Conservation (phyloP, 2,329 filamentous ascomycete genomes). For the Penicillium digitatum region DNA sequence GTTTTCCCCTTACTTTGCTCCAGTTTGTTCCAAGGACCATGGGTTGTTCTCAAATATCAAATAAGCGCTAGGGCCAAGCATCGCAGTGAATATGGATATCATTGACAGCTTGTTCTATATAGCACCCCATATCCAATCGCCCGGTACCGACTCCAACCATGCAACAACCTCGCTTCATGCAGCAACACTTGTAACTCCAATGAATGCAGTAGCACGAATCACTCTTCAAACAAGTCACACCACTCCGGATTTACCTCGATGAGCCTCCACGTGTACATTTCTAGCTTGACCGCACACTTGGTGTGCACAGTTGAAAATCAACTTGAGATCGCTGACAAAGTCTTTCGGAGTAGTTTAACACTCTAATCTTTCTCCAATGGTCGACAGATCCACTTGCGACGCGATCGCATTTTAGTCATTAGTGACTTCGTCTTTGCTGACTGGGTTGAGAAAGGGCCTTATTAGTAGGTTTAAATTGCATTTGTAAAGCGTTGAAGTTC, state of each 20-base stretch:
- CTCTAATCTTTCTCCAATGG: constrained; percentile 95
- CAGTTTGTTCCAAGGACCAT: background rate
- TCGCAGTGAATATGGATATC: background rate
- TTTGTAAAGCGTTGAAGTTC: constrained; percentile 88
- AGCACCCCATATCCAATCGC: background rate
- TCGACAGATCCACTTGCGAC: constrained; percentile 91
- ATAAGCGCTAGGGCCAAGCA: background rate
- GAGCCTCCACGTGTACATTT: constrained; percentile 91
- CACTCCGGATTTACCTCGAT: constrained; percentile 90
- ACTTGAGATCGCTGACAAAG: constrained; percentile 79
- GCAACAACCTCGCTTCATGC: background rate
- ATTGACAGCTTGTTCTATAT: background rate
- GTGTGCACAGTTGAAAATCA: constrained; percentile 91
- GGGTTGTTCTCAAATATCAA: background rate
- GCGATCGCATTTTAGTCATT: constrained; percentile 99
- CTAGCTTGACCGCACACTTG: constrained; percentile 88
- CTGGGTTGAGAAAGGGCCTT: constrained; percentile 88
- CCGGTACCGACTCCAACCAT: background rate
- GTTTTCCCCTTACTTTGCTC: background rate
- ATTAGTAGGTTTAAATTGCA: constrained; percentile 87
- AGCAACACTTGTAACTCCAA: background rate
- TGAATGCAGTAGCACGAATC: background rate
- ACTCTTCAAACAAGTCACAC: constrained; percentile 46
- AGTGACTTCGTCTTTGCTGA: constrained; percentile 92
- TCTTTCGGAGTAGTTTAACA: constrained; percentile 87